Conservation (phyloP, 2,329 filamentous ascomycete species). For the Westerdykella ornata region DNA sequence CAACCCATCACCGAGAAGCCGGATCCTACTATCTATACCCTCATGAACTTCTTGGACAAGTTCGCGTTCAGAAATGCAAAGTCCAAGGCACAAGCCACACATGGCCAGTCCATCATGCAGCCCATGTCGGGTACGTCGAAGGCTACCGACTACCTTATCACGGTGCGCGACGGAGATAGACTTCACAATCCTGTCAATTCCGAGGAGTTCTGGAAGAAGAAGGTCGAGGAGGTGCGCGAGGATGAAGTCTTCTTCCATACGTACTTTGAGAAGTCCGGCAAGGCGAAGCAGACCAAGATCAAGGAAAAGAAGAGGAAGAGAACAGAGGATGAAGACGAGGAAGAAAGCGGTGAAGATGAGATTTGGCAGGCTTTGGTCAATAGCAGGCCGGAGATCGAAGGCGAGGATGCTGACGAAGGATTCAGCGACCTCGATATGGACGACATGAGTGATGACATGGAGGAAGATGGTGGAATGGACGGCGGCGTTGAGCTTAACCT, state of each 20-base stretch:
- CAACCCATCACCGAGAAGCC: conserved; percentile 76
- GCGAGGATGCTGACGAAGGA: conserved; percentile 53
- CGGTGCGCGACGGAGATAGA: conserved; percentile 52
- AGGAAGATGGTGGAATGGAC: conserved; percentile 37
- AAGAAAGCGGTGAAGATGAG: conserved; percentile 65
- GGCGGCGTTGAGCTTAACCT: conserved; percentile 41
- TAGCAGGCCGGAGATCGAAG: conserved; percentile 70
- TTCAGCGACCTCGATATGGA: conserved; percentile 50
- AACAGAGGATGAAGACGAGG: conserved; percentile 37
- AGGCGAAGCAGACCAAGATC: conserved; percentile 50
- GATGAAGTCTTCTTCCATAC: conserved; percentile 98
- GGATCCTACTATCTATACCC: conserved; percentile 79
- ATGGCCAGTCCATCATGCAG: conserved; percentile 93
- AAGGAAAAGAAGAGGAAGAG: conserved; percentile 48
- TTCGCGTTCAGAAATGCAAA: conserved; percentile 98
- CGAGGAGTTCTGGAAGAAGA: conserved; percentile 85
- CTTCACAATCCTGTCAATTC: conserved; percentile 68
- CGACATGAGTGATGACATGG: conserved; percentile 41
- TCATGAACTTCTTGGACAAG: conserved; percentile 93
- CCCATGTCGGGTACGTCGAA: conserved; percentile 63
- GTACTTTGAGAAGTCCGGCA: conserved; percentile 71
- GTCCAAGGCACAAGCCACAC: conserved; percentile 51
- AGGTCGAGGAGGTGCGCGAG: conserved; percentile 74
- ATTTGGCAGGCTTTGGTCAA: conserved; percentile 89
- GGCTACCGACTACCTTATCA: conserved; percentile 55